A percentile compares a stretch with the other conserved stretches of the same genome.
Conservation (phyloP, 441 rosid genomes). For the Gossypium trilobum region DNA sequence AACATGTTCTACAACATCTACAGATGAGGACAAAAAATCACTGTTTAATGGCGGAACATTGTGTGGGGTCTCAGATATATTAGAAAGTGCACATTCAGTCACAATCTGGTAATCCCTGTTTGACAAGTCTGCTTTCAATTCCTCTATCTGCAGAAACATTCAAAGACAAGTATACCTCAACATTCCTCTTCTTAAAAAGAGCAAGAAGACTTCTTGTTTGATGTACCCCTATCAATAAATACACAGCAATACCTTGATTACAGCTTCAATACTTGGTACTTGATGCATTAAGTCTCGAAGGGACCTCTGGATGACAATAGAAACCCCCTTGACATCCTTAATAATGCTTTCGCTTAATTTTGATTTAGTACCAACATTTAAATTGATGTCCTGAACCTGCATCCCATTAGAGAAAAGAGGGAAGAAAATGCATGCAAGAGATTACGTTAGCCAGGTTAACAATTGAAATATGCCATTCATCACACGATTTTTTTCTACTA, state of each 20-base stretch:
- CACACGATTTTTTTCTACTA: neutral
- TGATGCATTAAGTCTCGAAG: slow-evolving; percentile 86
- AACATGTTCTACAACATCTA: slow-evolving; percentile 37
- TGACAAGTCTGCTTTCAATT: slow-evolving; percentile 73
- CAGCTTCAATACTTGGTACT: slow-evolving; percentile 63
- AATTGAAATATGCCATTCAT: neutral
- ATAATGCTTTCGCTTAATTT: slow-evolving; percentile 85
- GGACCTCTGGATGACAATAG: slow-evolving; percentile 72
- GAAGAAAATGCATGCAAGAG: neutral
- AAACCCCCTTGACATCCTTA: slow-evolving; percentile 83
- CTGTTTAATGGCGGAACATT: slow-evolving; percentile 47
- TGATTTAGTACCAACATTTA: slow-evolving; percentile 75
- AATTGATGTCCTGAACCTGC: slow-evolving; percentile 89
- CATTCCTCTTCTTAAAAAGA: slow-evolving; percentile 6
- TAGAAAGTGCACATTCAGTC: slow-evolving; percentile 80
- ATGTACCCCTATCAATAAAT: slow-evolving; percentile 9
- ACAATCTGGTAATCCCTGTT: slow-evolving; percentile 83
- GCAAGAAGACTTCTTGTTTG: neutral
- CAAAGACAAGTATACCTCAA: slow-evolving; percentile 21
- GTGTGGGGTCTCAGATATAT: slow-evolving; percentile 72
- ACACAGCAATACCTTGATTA: slow-evolving; percentile 49
- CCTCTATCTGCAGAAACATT: slow-evolving; percentile 58
- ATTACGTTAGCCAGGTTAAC: slow-evolving; percentile 9
- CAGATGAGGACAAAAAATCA: slow-evolving; percentile 35
- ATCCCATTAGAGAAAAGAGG: slow-evolving; percentile 5